Conservation (phyloP, 495 filamentous ascomycete genomes). For the Xylona heveae region DNA sequence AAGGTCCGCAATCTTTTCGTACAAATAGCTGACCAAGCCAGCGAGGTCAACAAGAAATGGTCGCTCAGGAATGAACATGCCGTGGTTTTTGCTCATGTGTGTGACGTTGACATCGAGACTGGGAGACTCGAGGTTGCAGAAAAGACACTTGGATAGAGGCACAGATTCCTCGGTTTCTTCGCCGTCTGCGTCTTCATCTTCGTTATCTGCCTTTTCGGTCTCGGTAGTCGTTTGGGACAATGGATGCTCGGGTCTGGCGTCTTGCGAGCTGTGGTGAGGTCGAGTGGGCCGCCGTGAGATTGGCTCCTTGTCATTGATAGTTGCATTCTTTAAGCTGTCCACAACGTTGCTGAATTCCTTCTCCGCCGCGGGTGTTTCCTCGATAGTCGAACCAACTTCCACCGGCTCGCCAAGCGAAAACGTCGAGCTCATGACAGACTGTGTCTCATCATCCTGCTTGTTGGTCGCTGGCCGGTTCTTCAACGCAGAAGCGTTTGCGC, state of each 20-base stretch:
- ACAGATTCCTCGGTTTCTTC: conserved; percentile 10
- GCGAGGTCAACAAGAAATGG: conserved; percentile 60
- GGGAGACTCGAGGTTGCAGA: conserved; percentile 68
- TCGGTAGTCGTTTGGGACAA: conserved; percentile 9
- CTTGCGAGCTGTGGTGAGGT: conserved; percentile 29
- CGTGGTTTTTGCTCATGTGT: conserved; percentile 85
- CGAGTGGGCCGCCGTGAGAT: conserved; percentile 30
- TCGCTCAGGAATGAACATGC: conserved; percentile 89
- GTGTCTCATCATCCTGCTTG: conserved; percentile 40
- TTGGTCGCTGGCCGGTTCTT: conserved; percentile 14
- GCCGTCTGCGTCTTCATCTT: too few relatives aligned
- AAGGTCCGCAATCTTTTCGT: conserved; percentile 50
- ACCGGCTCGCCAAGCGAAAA: conserved; percentile 78
- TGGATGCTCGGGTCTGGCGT: conserved; percentile 19
- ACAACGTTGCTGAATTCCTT: conserved; percentile 61
- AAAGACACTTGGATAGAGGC: conserved; percentile 53
- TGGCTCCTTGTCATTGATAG: conserved; percentile 24
- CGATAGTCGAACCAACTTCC: conserved; percentile 29
- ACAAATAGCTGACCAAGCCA: conserved; percentile 56
- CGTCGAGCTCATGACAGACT: conserved; percentile 75
- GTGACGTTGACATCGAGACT: conserved; percentile 47
- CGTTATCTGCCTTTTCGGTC: conserved; percentile 3
- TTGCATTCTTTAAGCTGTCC: conserved; percentile 51
- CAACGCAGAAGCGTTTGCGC: conserved; percentile 34
- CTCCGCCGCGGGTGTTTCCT: too few relatives aligned